phyloP scores from a whole-genome alignment of 179 eudicot genomes.

The Kewa caespitosa region DNA sequence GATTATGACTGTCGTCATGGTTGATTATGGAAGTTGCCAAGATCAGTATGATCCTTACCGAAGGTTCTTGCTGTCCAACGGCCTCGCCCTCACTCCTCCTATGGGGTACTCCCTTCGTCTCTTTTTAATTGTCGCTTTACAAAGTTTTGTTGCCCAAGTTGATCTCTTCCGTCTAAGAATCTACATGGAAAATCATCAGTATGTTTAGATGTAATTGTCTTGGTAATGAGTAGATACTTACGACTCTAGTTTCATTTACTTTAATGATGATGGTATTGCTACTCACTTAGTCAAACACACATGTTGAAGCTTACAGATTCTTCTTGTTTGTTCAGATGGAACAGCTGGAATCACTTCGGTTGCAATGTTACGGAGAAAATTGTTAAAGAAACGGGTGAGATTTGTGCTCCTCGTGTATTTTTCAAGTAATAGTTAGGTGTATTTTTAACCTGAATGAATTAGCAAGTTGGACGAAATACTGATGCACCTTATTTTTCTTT shows the following conservation, averaged over 20 bases:
- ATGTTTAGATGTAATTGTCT: too few relatives aligned
- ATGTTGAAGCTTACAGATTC: neutral
- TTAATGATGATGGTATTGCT: too few relatives aligned
- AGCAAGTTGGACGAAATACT: neutral
- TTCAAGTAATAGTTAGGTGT: neutral
- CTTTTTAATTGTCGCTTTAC: too few relatives aligned
- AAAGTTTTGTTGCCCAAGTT: too few relatives aligned
- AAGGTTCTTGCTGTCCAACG: constrained; percentile 60
- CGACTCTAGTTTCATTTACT: too few relatives aligned
- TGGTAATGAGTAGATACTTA: too few relatives aligned
- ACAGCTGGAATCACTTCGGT: constrained; percentile 84
- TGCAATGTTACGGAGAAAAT: constrained; percentile 60
- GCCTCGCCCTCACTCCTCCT: constrained; percentile 71
- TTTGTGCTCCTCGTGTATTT: neutral
- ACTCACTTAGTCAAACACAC: too few relatives aligned
- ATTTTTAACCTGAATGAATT: too few relatives aligned
- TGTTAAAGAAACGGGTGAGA: constrained; percentile 66
- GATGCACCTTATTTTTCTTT: too few relatives aligned
- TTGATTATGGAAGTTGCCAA: constrained; percentile 13
- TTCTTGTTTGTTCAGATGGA: constrained; percentile 51
- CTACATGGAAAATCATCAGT: too few relatives aligned
- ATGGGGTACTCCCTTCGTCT: constrained; percentile 53
- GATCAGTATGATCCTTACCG: constrained; percentile 23
- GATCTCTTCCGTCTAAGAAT: too few relatives aligned
- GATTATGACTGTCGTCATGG: neutral